Evolutionary conservation across 352 stramenopile genomes (phyloP).

Genomic region (Globisporangium nodosum): DNA sequence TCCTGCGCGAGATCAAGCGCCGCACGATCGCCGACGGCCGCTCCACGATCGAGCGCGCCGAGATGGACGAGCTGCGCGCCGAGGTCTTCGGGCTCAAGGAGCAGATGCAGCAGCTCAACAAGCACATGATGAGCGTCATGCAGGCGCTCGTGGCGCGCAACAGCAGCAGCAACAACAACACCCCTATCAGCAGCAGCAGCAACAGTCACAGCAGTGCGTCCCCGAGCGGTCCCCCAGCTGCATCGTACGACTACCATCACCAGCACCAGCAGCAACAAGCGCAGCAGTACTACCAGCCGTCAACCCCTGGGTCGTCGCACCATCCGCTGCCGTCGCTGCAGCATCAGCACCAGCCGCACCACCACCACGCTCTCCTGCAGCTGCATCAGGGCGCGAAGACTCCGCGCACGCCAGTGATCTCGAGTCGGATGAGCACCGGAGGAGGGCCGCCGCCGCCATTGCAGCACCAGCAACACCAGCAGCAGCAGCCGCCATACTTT

Average conservation of each 20-base stretch:
- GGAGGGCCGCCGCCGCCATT: not conserved
- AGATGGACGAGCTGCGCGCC: constrained; percentile 64
- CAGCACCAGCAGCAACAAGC: constrained; percentile 1
- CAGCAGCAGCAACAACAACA: constrained; percentile 1
- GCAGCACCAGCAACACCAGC: not conserved
- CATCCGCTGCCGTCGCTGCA: constrained; percentile 10
- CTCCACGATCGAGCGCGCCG: constrained; percentile 41
- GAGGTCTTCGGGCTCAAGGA: constrained; percentile 54
- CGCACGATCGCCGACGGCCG: constrained; percentile 23
- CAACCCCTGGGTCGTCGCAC: not conserved
- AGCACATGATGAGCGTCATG: constrained; percentile 49
- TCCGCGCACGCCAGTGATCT: not conserved
- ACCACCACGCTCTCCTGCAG: constrained; percentile 11
- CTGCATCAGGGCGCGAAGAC: not conserved
- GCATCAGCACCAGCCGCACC: constrained; percentile 4
- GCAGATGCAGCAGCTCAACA: constrained; percentile 70
- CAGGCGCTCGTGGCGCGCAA: constrained; percentile 36
- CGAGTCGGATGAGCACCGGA: constrained; percentile 1
- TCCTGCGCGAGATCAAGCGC: constrained; percentile 76
- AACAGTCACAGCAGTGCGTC: not conserved
- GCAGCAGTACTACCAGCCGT: not conserved
- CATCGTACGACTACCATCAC: not conserved
- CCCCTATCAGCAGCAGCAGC: not conserved
- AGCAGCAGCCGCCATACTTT: not conserved
- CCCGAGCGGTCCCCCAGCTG: not conserved